Evolutionary conservation across 805 yeast species (phyloP).

Genomic region (Metschnikowia reukaufii): DNA sequence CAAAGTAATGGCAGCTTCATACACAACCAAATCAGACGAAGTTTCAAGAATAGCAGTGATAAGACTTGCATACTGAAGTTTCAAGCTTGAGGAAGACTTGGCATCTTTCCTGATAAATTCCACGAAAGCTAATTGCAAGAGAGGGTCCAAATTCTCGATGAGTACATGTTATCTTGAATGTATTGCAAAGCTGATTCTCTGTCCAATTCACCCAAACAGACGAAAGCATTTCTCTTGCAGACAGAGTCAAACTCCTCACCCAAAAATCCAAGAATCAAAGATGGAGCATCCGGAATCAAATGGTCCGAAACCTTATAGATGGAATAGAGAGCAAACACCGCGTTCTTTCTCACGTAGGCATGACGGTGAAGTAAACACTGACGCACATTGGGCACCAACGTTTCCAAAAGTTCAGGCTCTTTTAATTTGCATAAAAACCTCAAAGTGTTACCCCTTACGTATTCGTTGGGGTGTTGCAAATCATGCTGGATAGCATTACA

Average conservation of each 20-base stretch:
- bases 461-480: slow-evolving; percentile 97
- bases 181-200: slow-evolving; percentile 82
- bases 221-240: slow-evolving; percentile 93
- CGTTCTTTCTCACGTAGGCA: slow-evolving; percentile 96
- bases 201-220: slow-evolving; percentile 77
- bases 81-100: slow-evolving; percentile 53
- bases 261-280: slow-evolving; percentile 69
- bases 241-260: slow-evolving; percentile 86
- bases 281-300: slow-evolving; percentile 94
- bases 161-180: slow-evolving; percentile 65
- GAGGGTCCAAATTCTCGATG: slow-evolving; percentile 72
- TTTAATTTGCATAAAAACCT: slow-evolving; percentile 86
- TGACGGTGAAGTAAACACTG: slow-evolving; percentile 93
- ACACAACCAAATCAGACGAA: slow-evolving; percentile 69
- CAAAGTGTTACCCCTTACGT: slow-evolving; percentile 91
- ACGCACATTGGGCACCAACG: slow-evolving; percentile 89
- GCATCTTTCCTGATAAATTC: slow-evolving; percentile 84
- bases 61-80: slow-evolving; percentile 68
- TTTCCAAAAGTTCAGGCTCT: slow-evolving; percentile 93
- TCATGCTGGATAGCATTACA: slow-evolving; percentile 98
- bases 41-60: slow-evolving; percentile 72
- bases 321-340: slow-evolving; percentile 85
- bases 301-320: slow-evolving; percentile 81
- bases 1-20: slow-evolving; percentile 88
- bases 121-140: slow-evolving; percentile 83